Conservation (phyloP, 495 filamentous ascomycete genomes). For the Hypoxylon crocopeplum region DNA sequence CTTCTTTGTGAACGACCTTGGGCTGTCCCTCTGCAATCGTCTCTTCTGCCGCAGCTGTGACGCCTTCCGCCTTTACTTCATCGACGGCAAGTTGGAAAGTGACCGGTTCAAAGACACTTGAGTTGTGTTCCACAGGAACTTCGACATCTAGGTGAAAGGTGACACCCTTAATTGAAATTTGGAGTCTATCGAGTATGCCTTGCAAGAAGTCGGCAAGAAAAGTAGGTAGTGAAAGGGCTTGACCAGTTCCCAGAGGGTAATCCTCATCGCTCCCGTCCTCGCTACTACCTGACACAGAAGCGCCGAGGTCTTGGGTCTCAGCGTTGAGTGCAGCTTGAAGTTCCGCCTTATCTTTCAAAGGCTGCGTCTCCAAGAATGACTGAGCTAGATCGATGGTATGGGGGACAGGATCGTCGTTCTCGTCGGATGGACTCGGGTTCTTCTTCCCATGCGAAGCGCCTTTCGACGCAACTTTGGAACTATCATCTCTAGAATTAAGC, state of each 20-base stretch:
- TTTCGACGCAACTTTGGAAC: slow-evolving; percentile 16
- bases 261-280: slow-evolving; percentile 73
- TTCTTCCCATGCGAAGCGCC: slow-evolving; percentile 40
- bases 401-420: slow-evolving; percentile 64
- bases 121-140: slow-evolving; percentile 65
- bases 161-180: slow-evolving; percentile 69
- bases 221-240: slow-evolving; percentile 74
- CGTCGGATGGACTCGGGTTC: slow-evolving; percentile 26
- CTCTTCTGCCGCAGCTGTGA: slow-evolving; percentile 52
- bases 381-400: slow-evolving; percentile 84
- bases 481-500: slow-evolving; percentile 45
- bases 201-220: slow-evolving; percentile 85
- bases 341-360: slow-evolving; percentile 72
- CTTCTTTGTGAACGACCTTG: slow-evolving; percentile 53
- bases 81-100: slow-evolving; percentile 71
- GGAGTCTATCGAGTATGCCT: slow-evolving; percentile 79
- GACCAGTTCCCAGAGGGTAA: slow-evolving; percentile 71
- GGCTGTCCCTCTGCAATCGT: slow-evolving; percentile 19
- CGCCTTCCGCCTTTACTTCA: slow-evolving; percentile 69
- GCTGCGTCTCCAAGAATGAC: slow-evolving; percentile 85
- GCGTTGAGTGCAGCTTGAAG: slow-evolving; percentile 77
- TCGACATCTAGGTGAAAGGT: slow-evolving; percentile 66
- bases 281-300: slow-evolving; percentile 58
- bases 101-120: slow-evolving; percentile 58
- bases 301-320: slow-evolving; percentile 68